Evolutionary conservation across 306 rosid genomes (phyloP).

Genomic region (Acacia crassicarpa): DNA sequence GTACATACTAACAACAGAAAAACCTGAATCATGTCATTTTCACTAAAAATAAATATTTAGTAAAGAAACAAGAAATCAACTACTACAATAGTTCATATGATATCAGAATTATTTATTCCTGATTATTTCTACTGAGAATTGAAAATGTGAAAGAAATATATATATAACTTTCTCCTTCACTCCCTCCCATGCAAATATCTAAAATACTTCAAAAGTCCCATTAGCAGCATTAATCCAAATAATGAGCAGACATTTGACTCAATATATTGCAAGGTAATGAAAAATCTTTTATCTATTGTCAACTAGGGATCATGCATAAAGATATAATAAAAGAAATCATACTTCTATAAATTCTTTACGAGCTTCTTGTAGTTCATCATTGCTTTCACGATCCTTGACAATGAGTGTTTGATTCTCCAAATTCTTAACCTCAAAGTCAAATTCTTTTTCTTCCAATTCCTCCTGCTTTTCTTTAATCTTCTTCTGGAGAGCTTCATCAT

Average conservation of each 20-base stretch:
- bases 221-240: background rate
- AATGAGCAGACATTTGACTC: background rate
- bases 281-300: background rate
- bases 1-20: background rate
- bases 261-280: background rate
- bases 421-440: slow-evolving; percentile 47
- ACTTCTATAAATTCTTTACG: slow-evolving; percentile 70
- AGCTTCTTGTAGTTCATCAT: slow-evolving; percentile 90
- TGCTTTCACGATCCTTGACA: slow-evolving; percentile 76
- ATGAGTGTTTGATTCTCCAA: slow-evolving; percentile 56
- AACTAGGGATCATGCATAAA: background rate
- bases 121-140: background rate
- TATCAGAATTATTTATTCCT: background rate
- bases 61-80: background rate
- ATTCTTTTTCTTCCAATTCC: slow-evolving; percentile 54
- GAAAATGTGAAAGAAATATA: background rate
- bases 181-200: background rate
- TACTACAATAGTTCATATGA: background rate
- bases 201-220: background rate
- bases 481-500: slow-evolving; percentile 71
- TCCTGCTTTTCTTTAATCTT: slow-evolving; percentile 79
- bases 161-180: background rate
- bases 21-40: background rate
- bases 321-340: slow-evolving; percentile 21
- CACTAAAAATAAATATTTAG: background rate